Percentiles rank a stretch among this genome's conserved stretches.
phyloP scores from a whole-genome alignment of 495 filamentous ascomycete genomes.

The Letharia lupina region DNA sequence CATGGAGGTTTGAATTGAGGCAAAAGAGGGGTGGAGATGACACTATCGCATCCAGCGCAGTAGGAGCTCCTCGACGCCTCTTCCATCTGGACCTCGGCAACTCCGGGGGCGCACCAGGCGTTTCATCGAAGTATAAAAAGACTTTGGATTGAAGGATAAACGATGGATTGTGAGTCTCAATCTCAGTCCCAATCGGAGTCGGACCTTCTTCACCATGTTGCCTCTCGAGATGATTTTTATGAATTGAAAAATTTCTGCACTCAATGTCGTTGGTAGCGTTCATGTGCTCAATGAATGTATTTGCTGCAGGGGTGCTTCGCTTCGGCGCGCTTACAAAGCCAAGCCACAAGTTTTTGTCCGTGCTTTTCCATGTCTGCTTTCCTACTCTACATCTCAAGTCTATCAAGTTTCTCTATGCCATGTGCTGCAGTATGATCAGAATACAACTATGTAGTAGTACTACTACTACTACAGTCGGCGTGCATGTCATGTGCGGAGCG shows the following conservation, averaged over 20 bases:
- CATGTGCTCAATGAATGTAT: too few relatives aligned
- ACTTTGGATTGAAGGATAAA: background rate
- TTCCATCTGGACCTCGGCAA: background rate
- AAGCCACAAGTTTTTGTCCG: background rate
- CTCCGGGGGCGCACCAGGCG: background rate
- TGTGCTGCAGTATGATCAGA: too few relatives aligned
- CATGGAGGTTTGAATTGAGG: background rate
- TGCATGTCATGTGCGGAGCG: background rate
- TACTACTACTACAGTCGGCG: too few relatives aligned
- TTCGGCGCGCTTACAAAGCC: background rate
- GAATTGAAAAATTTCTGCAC: too few relatives aligned
- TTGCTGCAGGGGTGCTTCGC: background rate
- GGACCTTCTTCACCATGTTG: background rate
- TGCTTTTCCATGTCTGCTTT: too few relatives aligned
- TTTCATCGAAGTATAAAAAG: background rate
- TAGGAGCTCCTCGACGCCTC: background rate
- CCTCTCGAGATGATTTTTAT: too few relatives aligned
- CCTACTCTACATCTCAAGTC: too few relatives aligned
- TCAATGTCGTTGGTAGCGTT: too few relatives aligned
- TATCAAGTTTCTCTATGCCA: too few relatives aligned
- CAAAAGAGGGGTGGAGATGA: background rate
- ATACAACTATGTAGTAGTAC: too few relatives aligned
- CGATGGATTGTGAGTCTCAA: background rate
- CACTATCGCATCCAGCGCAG: background rate
- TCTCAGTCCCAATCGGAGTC: background rate